Percentiles rank a stretch among this genome's conserved stretches.
phyloP scores from a whole-genome alignment of 306 rosid species.

The Acmispon strigosus region DNA sequence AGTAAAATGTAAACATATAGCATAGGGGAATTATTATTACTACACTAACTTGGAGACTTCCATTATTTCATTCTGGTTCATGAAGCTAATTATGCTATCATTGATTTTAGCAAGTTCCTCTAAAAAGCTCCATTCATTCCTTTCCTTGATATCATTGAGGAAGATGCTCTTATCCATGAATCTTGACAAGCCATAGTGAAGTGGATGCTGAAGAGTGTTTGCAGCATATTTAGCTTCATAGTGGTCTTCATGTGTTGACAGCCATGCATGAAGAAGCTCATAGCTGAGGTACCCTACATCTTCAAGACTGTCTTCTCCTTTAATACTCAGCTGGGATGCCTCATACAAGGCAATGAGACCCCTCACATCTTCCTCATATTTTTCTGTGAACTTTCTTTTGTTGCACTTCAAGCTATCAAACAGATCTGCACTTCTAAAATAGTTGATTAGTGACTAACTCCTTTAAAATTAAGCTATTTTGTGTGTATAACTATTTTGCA shows the following conservation, averaged over 20 bases:
- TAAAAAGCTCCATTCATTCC: constrained; percentile 16
- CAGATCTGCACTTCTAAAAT: background rate
- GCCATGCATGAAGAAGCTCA: constrained; percentile 20
- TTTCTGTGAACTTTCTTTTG: background rate
- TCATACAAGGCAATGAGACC: background rate
- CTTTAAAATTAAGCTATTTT: too few species aligned
- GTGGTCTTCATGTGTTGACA: background rate
- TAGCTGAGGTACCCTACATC: constrained; percentile 17
- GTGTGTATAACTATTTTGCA: too few species aligned
- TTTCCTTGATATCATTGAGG: background rate
- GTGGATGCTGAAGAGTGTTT: too few species aligned
- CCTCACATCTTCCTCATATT: background rate
- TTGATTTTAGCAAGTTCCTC: constrained; percentile 22
- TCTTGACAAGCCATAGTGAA: constrained; percentile 22
- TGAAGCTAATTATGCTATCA: background rate
- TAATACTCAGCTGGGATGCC: background rate
- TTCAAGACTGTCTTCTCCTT: constrained; percentile 11
- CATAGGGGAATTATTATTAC: background rate
- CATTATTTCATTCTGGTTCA: too few species aligned
- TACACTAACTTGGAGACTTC: constrained; percentile 21
- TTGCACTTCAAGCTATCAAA: constrained; percentile 17
- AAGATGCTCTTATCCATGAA: constrained; percentile 9
- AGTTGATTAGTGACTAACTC: too few species aligned
- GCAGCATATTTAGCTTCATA: too few species aligned
- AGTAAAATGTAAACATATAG: too few species aligned